Base-by-base conservation (phyloP, 2,329 filamentous ascomycete species). In the Diplodia mutila region DNA sequence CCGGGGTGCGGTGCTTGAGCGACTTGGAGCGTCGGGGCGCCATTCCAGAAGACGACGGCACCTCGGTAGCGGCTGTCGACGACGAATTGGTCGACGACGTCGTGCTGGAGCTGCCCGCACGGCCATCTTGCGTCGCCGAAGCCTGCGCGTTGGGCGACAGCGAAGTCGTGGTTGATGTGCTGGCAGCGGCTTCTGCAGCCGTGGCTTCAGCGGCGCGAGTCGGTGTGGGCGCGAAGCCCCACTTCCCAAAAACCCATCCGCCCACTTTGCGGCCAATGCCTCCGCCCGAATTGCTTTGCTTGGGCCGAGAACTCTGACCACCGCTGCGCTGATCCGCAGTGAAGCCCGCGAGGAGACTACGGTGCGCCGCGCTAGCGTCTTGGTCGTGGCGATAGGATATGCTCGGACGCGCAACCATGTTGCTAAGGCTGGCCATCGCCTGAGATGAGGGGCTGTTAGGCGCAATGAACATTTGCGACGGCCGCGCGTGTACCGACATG, bases 401-500 rank as follows among this genome's bases (percentile, higher is more conserved):
- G 65, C 65, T 61, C 23, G 65, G 65, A 4, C 64, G 64, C 42
- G 77, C 77, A 16, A 75, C 86, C 48, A 85, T 85, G 1, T 83
- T 81, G 2, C 78, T 77, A 11, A 80, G 71, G 27, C 66, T 67
- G 27, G 57, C 65, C 25, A 52, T 52, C 14, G 66, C 66, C 51
- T 55, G 51, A 51, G 57, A 63, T 29, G 59, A 63, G 37, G 66
- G 57, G 51, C 37, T 55, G 68, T 85, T 87, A 27, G 86, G 80
- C 4, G 75, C 73, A 69, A 81, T 82, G 21, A 89, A 87, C 68
- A 95, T 85, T 73, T 96, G 92, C 39, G 91, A 92, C 0, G 92
- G 92, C 4, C 91, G 87, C 1, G 86, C 85, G 73, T 90, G 89
- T 0, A 91, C 93, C 76, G 97, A 93, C 61, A 97, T 96, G 75